Evolutionary conservation across 192 early-diverging fungal genomes (phyloP), one percentile per base, ranked within the genome.

Genomic region (Entrophospora sp.): DNA sequence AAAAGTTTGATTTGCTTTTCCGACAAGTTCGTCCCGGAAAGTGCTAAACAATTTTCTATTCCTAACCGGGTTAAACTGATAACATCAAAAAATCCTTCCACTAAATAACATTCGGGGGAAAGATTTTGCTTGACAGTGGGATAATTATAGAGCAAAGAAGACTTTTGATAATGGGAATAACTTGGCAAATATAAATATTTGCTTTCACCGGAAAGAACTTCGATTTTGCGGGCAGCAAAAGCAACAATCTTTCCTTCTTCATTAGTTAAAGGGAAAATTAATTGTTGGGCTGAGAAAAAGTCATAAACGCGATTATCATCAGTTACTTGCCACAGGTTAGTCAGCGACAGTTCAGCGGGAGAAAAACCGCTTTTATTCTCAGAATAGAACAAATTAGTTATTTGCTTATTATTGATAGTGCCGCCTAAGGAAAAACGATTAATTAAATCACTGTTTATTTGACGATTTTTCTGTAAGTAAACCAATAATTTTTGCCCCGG

Each of bases 21-120:
- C 9, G 48, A 49, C 18, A 49, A 49, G 18, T 49, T 49, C 5
- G 48, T 49, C 18, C 48, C 48, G 5, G 18, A 24, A 5, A 49
- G 20, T 10, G 48, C 48, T n/a, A 49, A 6, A 22, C 48, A 49
- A 49, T 49, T 49, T 49, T 49, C 48, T 22, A 49, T 22, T 49
- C 48, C 48, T 49, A 49, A 49, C 20, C 18, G 5, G 24, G n/a
- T 49, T n/a, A 49, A 49, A 22, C 48, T 49, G 18, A 49, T 49
- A n/a, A 49, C 48, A 24, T 49, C 48, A 49, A 49, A 49, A 49
- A 49, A 49, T n/a, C 48, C 48, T 49, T 49, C 48, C 18, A 49
- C 48, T 49, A 49, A 49, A 49, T 49, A 49, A 49, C 48, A 49
- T 49, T 49, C 48, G 5, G 5, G 7, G 5, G 9, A 6, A 5